Percentiles rank a stretch among this genome's conserved stretches.
phyloP scores from a whole-genome alignment of 805 yeast genomes.

The Yarrowia phangngaensis region DNA sequence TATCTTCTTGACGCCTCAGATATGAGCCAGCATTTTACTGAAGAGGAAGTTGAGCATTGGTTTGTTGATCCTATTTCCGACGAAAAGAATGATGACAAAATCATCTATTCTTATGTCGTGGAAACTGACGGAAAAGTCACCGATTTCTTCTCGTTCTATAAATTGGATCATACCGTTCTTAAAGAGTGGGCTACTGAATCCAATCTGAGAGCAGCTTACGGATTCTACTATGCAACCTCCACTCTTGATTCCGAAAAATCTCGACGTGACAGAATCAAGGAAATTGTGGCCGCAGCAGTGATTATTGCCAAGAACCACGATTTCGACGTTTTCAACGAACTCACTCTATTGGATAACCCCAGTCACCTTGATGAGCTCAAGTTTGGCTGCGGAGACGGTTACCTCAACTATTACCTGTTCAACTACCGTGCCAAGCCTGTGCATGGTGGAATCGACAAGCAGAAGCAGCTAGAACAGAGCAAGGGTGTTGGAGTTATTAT shows the following conservation, averaged over 20 bases:
- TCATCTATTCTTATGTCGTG: conserved; percentile 75
- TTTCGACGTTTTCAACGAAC: conserved; percentile 91
- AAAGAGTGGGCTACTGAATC: conserved; percentile 52
- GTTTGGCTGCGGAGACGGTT: conserved; percentile 93
- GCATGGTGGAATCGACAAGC: conserved; percentile 68
- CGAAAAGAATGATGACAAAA: conserved; percentile 45
- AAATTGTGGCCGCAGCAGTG: conserved; percentile 68
- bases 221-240: conserved; percentile 84
- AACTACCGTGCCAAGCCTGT: conserved; percentile 82
- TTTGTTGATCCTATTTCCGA: conserved; percentile 51
- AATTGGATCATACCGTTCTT: conserved; percentile 81
- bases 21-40: conserved; percentile 62
- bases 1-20: conserved; percentile 69
- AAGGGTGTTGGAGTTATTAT: conserved; percentile 90
- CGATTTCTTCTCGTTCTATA: conserved; percentile 85
- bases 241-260: conserved; percentile 46
- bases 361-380: conserved; percentile 75
- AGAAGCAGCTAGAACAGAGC: conserved; percentile 45
- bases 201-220: conserved; percentile 77
- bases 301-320: conserved; percentile 61
- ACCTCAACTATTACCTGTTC: conserved; percentile 83
- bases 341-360: conserved; percentile 85
- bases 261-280: conserved; percentile 49
- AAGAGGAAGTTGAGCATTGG: conserved; percentile 78
- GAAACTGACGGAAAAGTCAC: conserved; percentile 54